A percentile compares a stretch with the other conserved stretches of the same genome.
These are phyloP conservation scores for Coccomyxa sp. DNA, from an alignment of 139 green algal species.

Conservation along the genomic window DNA sequence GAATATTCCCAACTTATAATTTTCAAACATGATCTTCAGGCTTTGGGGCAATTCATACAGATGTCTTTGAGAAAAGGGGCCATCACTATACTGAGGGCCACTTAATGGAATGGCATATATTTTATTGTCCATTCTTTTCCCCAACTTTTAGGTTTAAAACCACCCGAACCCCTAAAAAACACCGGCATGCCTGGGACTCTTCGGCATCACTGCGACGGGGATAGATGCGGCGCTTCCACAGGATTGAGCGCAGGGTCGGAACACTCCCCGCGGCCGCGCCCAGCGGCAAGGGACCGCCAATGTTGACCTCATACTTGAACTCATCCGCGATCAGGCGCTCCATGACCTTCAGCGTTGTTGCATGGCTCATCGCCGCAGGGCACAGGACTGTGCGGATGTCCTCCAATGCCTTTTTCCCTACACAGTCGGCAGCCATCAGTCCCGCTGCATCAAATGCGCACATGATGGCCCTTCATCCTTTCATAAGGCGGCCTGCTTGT, in stretches of 20 bases:
- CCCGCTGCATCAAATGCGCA: not conserved
- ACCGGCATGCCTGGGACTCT: too few relatives aligned
- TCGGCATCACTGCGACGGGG: too few relatives aligned
- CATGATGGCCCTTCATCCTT: not conserved
- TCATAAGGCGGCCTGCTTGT: not conserved
- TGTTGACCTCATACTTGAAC: not conserved
- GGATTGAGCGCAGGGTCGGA: constrained; percentile 5
- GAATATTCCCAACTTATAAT: too few relatives aligned
- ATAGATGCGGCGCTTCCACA: not conserved
- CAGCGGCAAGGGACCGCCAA: not conserved
- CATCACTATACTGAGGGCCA: too few relatives aligned
- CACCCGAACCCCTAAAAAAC: too few relatives aligned
- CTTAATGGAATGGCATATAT: too few relatives aligned
- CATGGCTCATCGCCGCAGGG: not conserved
- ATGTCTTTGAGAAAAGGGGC: too few relatives aligned
- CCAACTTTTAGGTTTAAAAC: too few relatives aligned
- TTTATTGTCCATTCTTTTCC: too few relatives aligned
- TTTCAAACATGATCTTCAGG: too few relatives aligned
- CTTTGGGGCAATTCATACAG: too few relatives aligned
- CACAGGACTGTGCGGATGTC: constrained; percentile 9
- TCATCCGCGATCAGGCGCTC: constrained; percentile 2
- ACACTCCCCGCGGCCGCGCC: not conserved
- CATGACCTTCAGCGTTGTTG: not conserved
- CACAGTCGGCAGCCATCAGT: not conserved
- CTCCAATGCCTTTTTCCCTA: constrained; percentile 2